Percentiles rank a stretch among this genome's conserved stretches.
Conservation (phyloP, 2,329 filamentous ascomycete genomes). For the Arthroderma sp. region DNA sequence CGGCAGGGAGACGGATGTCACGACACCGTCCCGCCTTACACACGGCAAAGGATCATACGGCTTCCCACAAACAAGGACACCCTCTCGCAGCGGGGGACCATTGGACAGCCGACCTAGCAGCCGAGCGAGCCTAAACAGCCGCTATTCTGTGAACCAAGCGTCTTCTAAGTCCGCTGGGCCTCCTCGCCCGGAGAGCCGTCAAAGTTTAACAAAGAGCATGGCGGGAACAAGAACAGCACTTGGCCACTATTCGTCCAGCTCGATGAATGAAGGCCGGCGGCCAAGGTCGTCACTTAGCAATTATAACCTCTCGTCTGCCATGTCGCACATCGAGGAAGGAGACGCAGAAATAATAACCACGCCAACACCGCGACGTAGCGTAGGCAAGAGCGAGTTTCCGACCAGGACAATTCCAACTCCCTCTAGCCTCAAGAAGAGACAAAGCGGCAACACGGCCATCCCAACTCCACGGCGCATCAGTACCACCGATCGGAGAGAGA, state of each 20-base stretch:
- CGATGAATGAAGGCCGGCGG: constrained; percentile 39
- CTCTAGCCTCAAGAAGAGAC: constrained; percentile 36
- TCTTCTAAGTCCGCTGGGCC: constrained; percentile 21
- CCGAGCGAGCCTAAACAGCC: constrained; percentile 48
- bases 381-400: constrained; percentile 24
- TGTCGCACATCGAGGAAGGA: constrained; percentile 43
- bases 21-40: constrained; percentile 21
- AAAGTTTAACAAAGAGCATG: constrained; percentile 36
- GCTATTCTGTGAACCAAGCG: constrained; percentile 28
- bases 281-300: constrained; percentile 60
- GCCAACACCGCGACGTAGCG: constrained; percentile 29
- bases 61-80: constrained; percentile 11
- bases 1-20: constrained; percentile 21
- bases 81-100: constrained; percentile 16
- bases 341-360: constrained; percentile 35
- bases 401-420: constrained; percentile 39
- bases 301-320: constrained; percentile 44
- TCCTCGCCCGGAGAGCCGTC: constrained; percentile 49
- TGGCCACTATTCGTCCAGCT: constrained; percentile 38
- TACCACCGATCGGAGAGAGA: constrained; percentile 21
- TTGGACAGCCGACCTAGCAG: constrained; percentile 56
- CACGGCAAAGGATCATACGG: constrained; percentile 37
- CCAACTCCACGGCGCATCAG: constrained; percentile 29
- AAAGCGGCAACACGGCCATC: constrained; percentile 34
- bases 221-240: constrained; percentile 49